These are phyloP conservation scores for Strobilomyces echinocephalus DNA, from an alignment of 768 basidiomycete species.

Conservation along the genomic window DNA sequence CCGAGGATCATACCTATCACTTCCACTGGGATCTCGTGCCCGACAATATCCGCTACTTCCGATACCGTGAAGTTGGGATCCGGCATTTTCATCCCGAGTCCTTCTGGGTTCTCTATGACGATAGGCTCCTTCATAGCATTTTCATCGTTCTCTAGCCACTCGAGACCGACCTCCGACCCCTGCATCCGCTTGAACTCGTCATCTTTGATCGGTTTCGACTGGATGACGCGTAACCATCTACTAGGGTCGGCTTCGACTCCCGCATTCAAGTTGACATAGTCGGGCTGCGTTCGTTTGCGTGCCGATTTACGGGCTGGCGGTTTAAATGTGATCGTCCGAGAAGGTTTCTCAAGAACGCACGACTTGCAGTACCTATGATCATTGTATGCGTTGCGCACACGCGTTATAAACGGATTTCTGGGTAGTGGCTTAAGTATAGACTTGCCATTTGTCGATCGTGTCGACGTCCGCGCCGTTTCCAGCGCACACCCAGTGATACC, in stretches of 20 bases:
- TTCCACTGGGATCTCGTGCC: constrained; percentile 74
- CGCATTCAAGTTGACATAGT: constrained; percentile 73
- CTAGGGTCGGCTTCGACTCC: constrained; percentile 56
- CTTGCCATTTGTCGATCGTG: constrained; percentile 75
- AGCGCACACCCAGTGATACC: constrained; percentile 83
- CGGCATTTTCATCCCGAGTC: constrained; percentile 91
- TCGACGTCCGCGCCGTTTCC: constrained; percentile 62
- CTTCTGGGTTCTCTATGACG: constrained; percentile 70
- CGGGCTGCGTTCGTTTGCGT: constrained; percentile 66
- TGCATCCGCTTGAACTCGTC: constrained; percentile 65
- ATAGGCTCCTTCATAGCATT: constrained; percentile 79
- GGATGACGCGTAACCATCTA: constrained; percentile 66
- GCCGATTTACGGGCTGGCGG: constrained; percentile 77
- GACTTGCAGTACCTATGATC: constrained; percentile 60
- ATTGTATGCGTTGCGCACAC: constrained; percentile 16
- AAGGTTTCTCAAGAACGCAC: constrained; percentile 57
- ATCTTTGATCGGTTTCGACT: constrained; percentile 57
- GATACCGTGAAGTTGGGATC: constrained; percentile 61
- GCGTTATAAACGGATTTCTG: constrained; percentile 10
- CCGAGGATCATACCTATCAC: constrained; percentile 68
- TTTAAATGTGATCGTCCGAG: constrained; percentile 66
- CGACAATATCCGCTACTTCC: constrained; percentile 77
- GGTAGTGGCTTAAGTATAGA: constrained; percentile 12
- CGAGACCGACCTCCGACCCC: constrained; percentile 59
- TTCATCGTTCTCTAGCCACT: constrained; percentile 73